These are phyloP conservation scores for Phytophthora meadii DNA, from an alignment of 352 stramenopile species.

Conservation along the genomic window DNA sequence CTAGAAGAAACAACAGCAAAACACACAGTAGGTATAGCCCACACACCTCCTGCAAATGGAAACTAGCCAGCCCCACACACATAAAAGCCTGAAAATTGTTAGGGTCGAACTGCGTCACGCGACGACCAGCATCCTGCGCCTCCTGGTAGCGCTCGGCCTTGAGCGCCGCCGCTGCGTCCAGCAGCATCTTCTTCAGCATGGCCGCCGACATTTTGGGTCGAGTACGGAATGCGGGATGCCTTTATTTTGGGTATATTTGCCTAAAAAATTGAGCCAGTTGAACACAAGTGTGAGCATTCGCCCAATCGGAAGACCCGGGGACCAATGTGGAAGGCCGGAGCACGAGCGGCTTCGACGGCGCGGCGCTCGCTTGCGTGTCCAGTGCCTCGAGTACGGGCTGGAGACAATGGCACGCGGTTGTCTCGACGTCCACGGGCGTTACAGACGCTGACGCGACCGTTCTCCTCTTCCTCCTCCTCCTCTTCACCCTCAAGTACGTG, in stretches of 20 bases:
- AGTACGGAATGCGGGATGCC: constrained; percentile 6
- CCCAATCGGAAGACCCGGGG: not conserved
- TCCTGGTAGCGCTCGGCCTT: constrained; percentile 81
- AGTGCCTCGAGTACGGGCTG: constrained; percentile 1
- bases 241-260: too few species aligned
- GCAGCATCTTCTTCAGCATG: constrained; percentile 82
- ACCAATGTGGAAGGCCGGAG: constrained; percentile 41
- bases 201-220: constrained; percentile 56
- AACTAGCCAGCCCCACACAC: constrained; percentile 79
- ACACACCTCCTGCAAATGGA: constrained; percentile 72
- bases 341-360: constrained; percentile 11
- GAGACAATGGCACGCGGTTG: not conserved
- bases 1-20: not conserved
- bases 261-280: not conserved
- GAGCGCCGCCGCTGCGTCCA: constrained; percentile 71
- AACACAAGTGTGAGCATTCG: constrained; percentile 11
- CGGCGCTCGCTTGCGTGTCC: constrained; percentile 21
- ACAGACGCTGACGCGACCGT: constrained; percentile 23
- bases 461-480: constrained; percentile 25
- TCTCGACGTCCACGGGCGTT: not conserved
- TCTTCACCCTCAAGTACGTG: constrained; percentile 31
- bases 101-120: constrained; percentile 79
- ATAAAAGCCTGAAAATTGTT: constrained; percentile 88
- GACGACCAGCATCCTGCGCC: constrained; percentile 66
- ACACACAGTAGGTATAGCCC: not conserved